These are phyloP conservation scores for Tarenaya hassleriana DNA, from an alignment of 345 rosid genomes.

Conservation along the genomic window DNA sequence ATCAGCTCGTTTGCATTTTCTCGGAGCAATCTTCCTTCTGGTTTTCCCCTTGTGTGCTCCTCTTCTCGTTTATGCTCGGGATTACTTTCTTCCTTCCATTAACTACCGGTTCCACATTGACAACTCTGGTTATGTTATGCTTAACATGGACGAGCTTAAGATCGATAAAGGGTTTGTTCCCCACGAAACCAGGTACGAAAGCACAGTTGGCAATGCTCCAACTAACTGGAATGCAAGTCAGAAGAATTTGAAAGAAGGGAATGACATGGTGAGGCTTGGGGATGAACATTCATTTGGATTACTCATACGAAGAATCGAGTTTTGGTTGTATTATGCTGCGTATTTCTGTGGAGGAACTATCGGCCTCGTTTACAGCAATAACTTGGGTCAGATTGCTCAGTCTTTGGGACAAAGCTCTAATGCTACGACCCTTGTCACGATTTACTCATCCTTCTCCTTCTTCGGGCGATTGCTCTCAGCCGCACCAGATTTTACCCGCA, in stretches of 20 bases:
- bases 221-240: constrained; percentile 4
- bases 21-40: constrained; percentile 46
- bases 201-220: constrained; percentile 10
- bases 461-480: constrained; percentile 79
- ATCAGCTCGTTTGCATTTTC: constrained; percentile 42
- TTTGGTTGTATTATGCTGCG: constrained; percentile 68
- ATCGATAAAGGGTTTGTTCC: constrained; percentile 39
- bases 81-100: constrained; percentile 34
- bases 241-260: constrained; percentile 38
- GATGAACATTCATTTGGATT: constrained; percentile 58
- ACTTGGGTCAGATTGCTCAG: constrained; percentile 74
- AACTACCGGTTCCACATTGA: constrained; percentile 19
- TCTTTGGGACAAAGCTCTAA: constrained; percentile 46
- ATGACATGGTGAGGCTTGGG: constrained; percentile 49
- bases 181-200: constrained; percentile 10
- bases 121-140: constrained; percentile 36
- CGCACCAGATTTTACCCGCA: constrained; percentile 64
- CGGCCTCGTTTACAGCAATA: constrained; percentile 80
- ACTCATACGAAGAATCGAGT: constrained; percentile 54
- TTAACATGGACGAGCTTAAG: constrained; percentile 43
- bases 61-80: constrained; percentile 44
- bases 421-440: constrained; percentile 41
- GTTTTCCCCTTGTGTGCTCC: constrained; percentile 59
- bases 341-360: constrained; percentile 78
- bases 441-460: constrained; percentile 78